Evolutionary conservation across 2,329 filamentous ascomycete genomes (phyloP).

Genomic region (Saccharata proteae): DNA sequence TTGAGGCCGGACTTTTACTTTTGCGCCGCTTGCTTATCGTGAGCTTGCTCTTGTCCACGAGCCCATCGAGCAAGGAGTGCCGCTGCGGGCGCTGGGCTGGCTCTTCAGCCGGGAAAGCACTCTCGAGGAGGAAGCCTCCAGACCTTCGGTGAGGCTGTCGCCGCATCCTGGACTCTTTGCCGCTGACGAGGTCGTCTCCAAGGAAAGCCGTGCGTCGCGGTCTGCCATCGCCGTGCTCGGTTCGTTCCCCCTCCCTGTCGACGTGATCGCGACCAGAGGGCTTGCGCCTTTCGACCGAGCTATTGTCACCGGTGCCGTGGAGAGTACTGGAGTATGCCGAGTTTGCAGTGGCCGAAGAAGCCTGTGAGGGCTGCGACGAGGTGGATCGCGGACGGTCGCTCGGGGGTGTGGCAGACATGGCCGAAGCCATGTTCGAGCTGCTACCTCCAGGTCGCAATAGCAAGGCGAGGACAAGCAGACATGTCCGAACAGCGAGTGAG

Average conservation of each 20-base stretch:
- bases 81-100: conserved; percentile 15
- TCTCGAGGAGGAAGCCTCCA: conserved; percentile 35
- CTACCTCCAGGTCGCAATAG: conserved; percentile 8
- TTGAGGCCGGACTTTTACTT: conserved; percentile 6
- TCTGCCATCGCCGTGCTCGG: conserved; percentile 9
- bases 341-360: conserved; percentile 21
- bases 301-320: conserved; percentile 10
- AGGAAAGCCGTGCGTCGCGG: conserved; percentile 10
- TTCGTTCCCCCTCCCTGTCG: conserved; percentile 12
- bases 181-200: conserved; percentile 15
- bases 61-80: conserved; percentile 17
- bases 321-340: conserved; percentile 15
- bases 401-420: conserved; percentile 13
- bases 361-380: conserved; percentile 20
- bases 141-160: conserved; percentile 20
- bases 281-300: conserved; percentile 1
- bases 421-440: conserved; percentile 8
- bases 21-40: conserved; percentile 22
- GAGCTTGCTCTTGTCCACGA: conserved; percentile 15
- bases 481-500: no score
- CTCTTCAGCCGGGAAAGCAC: conserved; percentile 18
- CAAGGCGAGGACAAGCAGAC: conserved; percentile 4
- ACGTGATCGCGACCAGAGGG: conserved; percentile 14
- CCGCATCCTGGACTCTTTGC: conserved; percentile 21
- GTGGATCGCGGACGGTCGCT: conserved; percentile 21